Conservation (phyloP, 129 eudicot species). For the Kitagawia praeruptora region DNA sequence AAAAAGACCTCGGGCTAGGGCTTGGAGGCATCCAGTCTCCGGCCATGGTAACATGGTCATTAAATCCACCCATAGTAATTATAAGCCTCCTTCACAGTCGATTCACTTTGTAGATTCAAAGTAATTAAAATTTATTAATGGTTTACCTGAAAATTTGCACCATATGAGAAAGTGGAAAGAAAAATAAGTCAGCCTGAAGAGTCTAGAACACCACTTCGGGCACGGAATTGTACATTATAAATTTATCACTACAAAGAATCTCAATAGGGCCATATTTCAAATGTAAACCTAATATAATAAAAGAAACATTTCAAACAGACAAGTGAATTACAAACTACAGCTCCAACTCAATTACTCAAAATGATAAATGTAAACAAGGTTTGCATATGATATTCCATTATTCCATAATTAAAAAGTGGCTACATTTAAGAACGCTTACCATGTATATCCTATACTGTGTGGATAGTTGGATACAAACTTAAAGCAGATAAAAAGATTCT, state of each 20-base stretch:
- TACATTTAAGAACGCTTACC: not conserved
- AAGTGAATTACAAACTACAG: not conserved
- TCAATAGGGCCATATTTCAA: slow-evolving; percentile 6
- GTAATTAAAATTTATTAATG: not conserved
- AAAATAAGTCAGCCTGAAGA: not conserved
- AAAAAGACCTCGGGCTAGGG: slow-evolving; percentile 41
- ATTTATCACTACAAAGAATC: not conserved
- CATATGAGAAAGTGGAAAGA: not conserved
- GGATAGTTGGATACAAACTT: not conserved
- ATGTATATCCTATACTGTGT: not conserved
- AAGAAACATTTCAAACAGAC: not conserved
- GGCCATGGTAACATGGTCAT: slow-evolving; percentile 53
- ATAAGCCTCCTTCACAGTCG: slow-evolving; percentile 14
- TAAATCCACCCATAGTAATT: slow-evolving; percentile 53
- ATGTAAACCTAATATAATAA: not conserved
- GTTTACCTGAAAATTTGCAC: slow-evolving; percentile 4
- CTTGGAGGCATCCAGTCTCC: slow-evolving; percentile 80
- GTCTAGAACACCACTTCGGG: not conserved
- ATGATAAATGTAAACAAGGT: not conserved
- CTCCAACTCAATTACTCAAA: not conserved
- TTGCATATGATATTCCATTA: not conserved
- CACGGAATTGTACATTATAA: not conserved
- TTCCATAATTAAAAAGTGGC: not conserved
- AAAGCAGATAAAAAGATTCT: not conserved
- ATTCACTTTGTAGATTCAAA: slow-evolving; percentile 11